Evolutionary conservation across 2,329 filamentous ascomycete species (phyloP), one percentile per base, ranked within the genome.

Genomic region (Onygenales sp.): DNA sequence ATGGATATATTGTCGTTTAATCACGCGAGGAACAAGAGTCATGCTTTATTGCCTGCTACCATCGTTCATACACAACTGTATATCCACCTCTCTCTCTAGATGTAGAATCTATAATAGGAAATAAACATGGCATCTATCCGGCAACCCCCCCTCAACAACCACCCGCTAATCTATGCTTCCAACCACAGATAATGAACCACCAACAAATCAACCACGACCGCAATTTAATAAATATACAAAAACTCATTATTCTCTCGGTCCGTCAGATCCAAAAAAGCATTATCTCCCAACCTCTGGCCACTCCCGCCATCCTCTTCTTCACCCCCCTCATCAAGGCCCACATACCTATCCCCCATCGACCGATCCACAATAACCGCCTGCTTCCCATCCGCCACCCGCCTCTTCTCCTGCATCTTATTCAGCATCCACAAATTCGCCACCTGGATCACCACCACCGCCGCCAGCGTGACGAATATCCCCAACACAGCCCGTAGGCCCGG

Each of bases 201-300:
- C 40, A 42, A 1, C 6, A 32, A 46, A 46, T 32, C 43, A 34
- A 1, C 6, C 3, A 11, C 37, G 14, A 11, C 37, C 2, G 37
- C 1, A 51, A 14, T 39, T 54, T 34, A 82, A 59, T 82, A 83
- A 47, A 83, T 75, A 65, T 81, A 85, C n/a, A 85, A 76, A 68
- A 86, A 86, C 61, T 86, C 82, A 54, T 86, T 82, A 59, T 87
- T 87, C 69, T 82, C 70, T 17, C 77, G 67, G 64, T 86, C 84
- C 0, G 84, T 85, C 58, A 85, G 58, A 66, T 87, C 84, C 58
- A 78, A 64, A 49, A 81, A 77, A 0, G 76, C 77, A 46, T 77
- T 74, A 13, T 77, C 72, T 5, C 79, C 78, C 17, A 78, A 53
- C 1, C 36, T 17, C 36, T 54, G 39, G 0, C 33, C n/a, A 32